A percentile compares a stretch with the other conserved stretches of the same genome.
Conservation (phyloP, 2,329 filamentous ascomycete species). For the Microdochium bolleyi region DNA sequence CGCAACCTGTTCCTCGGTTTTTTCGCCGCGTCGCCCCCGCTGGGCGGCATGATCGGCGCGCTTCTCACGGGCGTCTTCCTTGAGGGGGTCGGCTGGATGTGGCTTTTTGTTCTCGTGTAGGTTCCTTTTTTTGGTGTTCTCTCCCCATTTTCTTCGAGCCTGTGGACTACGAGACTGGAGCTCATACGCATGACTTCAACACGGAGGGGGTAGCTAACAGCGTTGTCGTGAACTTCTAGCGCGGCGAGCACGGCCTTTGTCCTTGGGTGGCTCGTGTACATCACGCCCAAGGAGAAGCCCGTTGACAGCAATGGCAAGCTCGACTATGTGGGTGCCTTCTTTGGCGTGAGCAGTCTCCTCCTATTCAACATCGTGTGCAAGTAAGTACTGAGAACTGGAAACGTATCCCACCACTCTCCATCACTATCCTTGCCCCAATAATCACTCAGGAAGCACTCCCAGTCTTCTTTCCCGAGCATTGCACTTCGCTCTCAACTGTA, state of each 20-base stretch:
- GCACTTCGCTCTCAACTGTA: slow-evolving; percentile 7
- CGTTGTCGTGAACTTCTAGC: no score
- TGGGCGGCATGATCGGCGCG: slow-evolving; percentile 34
- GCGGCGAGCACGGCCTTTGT: slow-evolving; percentile 10
- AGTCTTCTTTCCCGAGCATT: slow-evolving; percentile 24
- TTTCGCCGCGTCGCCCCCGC: slow-evolving; percentile 37
- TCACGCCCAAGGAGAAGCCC: slow-evolving; percentile 16
- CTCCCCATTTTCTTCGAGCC: no score
- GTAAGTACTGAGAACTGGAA: no score
- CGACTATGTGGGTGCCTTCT: slow-evolving; percentile 28
- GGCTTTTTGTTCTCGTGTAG: slow-evolving; percentile 30
- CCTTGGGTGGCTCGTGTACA: slow-evolving; percentile 7
- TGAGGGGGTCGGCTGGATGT: slow-evolving; percentile 25
- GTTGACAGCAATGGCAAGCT: slow-evolving; percentile 26
- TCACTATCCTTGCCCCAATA: no score
- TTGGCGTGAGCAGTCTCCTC: slow-evolving; percentile 30
- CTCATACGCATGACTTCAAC: no score
- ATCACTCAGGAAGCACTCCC: no score
- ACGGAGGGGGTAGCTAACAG: no score
- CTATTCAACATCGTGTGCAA: slow-evolving; percentile 45
- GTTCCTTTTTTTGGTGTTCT: no score
- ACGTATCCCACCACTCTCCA: no score
- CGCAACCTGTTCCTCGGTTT: slow-evolving; percentile 36
- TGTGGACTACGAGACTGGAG: no score
- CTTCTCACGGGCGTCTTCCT: slow-evolving; percentile 30